Base-by-base conservation (phyloP, 2,329 filamentous ascomycete genomes). In the Thelonectria olida region DNA sequence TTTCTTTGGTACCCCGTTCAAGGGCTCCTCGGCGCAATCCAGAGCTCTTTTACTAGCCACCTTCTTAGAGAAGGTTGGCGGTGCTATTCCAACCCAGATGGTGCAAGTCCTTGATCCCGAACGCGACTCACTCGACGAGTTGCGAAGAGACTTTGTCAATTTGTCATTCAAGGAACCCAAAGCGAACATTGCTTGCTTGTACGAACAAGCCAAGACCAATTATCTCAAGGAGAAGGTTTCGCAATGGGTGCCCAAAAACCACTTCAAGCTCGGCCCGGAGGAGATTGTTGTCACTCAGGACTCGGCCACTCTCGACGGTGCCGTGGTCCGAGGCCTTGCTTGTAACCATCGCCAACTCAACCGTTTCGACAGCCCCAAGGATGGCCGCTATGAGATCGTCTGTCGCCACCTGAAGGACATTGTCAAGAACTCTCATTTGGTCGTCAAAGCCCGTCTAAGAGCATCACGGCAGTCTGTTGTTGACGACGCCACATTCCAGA, bases 311-410 rank as follows among this genome's bases (percentile, higher is more conserved):
- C 42, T 58, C 8, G 48, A 58, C 13, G 41, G 49, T 3, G 44
- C 55, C n/a, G 44, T 58, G 2, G 44, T 34, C 12, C 27, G 55
- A 41, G 55, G 55, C 5, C 34, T 58, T 8, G 49, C 55, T 12
- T 58, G 55, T 25, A 58, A 58, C 13, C 55, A 58, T 25, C 49
- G 55, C 36, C 55, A 58, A 23, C 55, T 58, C 23, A 58, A 58
- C 31, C 55, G 55, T 31, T 58, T 58, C 19, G 55, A 58, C 31
- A 58, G 42, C 7, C 41, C 55, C 36, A 58, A 58, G 34, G 55
- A 58, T 13, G 55, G 55, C 1, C 55, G 55, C 25, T 58, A 58
- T 12, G 55, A 58, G 17, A 15, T 34, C 7, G 55, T 58, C 17
- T 28, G 41, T 2, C 55, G 47, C 19, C 44, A 48, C 19, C 41